Evolutionary conservation across 345 rosid genomes (phyloP).

Genomic region (Ceriops zippeliana): DNA sequence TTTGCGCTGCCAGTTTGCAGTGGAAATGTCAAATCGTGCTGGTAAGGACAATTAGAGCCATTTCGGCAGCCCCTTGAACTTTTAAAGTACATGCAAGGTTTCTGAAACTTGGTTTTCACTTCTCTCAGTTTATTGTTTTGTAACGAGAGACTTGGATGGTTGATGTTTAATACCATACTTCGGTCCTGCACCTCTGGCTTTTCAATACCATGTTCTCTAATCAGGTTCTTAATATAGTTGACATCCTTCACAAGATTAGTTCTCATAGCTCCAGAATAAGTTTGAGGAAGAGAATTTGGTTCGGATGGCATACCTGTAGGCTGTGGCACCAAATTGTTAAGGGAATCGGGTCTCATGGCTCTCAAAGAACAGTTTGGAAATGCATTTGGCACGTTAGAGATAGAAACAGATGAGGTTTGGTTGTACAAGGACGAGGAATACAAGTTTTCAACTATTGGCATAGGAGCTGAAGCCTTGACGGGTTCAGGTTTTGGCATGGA

Average conservation of each 20-base stretch:
- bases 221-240: constrained; percentile 55
- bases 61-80: constrained; percentile 48
- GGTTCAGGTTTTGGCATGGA: constrained; percentile 1
- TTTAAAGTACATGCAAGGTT: constrained; percentile 42
- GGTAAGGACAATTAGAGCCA: constrained; percentile 42
- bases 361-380: too few species aligned
- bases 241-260: constrained; percentile 33
- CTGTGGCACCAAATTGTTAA: constrained; percentile 1
- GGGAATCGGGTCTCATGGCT: neutral
- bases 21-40: constrained; percentile 38
- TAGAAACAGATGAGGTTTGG: neutral
- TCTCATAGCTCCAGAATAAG: neutral
- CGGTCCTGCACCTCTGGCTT: constrained; percentile 24
- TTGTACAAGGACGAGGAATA: constrained; percentile 4
- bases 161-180: constrained; percentile 7
- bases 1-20: constrained; percentile 33
- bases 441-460: constrained; percentile 13
- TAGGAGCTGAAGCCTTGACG: neutral
- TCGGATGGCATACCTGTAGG: constrained; percentile 16
- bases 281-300: constrained; percentile 4
- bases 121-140: constrained; percentile 27
- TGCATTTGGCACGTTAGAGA: neutral
- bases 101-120: constrained; percentile 28
- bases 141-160: neutral
- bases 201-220: constrained; percentile 58